Conservation (phyloP, 805 yeast species). For the Candida lessepsii region DNA sequence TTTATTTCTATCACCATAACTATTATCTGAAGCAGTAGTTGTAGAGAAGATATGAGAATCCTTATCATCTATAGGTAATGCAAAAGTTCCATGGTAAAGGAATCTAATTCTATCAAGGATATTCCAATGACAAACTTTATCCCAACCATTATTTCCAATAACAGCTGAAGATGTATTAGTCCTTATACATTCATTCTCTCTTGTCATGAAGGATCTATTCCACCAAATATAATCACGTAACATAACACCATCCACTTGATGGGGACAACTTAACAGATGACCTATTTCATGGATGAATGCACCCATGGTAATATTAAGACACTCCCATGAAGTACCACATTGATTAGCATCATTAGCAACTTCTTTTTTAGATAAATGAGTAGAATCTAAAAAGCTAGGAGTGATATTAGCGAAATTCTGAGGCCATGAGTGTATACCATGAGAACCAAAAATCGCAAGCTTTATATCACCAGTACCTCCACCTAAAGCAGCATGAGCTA, state of each 20-base stretch:
- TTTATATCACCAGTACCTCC: conserved; percentile 73
- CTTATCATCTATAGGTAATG: conserved; percentile 57
- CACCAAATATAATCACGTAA: conserved; percentile 77
- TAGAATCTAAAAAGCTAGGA: conserved; percentile 69
- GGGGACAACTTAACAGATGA: conserved; percentile 88
- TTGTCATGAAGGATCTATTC: conserved; percentile 77
- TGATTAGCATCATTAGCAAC: conserved; percentile 91
- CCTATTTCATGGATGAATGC: conserved; percentile 97
- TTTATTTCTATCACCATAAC: conserved; percentile 15
- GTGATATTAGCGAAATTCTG: conserved; percentile 67
- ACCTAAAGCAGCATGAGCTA: conserved; percentile 92
- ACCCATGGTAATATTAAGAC: conserved; percentile 80
- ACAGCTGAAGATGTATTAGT: conserved; percentile 47
- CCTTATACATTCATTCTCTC: conserved; percentile 59
- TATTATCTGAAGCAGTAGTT: conserved; percentile 18
- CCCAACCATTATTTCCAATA: conserved; percentile 40
- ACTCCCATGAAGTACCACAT: conserved; percentile 89
- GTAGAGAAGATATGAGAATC: conserved; percentile 32
- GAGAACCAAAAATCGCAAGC: conserved; percentile 91
- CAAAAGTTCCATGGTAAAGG: conserved; percentile 76
- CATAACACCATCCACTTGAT: conserved; percentile 89
- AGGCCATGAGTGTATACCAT: conserved; percentile 94
- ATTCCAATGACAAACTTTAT: conserved; percentile 84
- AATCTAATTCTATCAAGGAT: conserved; percentile 76
- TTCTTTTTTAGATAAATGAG: conserved; percentile 55